These are phyloP conservation scores for Zangia roseola DNA, from an alignment of 768 basidiomycete species.

Conservation along the genomic window DNA sequence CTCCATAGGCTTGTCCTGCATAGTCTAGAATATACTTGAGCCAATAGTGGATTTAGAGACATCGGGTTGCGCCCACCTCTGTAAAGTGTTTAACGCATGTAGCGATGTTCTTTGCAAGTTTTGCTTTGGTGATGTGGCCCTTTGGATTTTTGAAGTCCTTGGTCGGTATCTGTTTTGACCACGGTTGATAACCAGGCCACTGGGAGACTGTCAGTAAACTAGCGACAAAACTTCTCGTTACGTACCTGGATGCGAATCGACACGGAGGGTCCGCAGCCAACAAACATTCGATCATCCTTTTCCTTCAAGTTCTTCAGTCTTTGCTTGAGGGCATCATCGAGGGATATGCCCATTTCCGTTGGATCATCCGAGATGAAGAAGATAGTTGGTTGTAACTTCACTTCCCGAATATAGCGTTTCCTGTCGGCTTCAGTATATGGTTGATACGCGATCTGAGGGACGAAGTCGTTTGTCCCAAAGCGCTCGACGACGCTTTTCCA, in stretches of 20 bases:
- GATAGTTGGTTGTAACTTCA: constrained; percentile 60
- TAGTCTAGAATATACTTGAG: constrained; percentile 39
- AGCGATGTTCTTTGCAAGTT: constrained; percentile 77
- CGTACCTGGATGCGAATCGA: constrained; percentile 75
- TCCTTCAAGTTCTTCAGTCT: constrained; percentile 52
- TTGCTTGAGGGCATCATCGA: constrained; percentile 63
- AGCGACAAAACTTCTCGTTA: neutral
- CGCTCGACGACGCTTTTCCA: constrained; percentile 23
- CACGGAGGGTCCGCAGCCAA: constrained; percentile 73
- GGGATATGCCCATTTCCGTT: constrained; percentile 56
- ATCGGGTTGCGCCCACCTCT: constrained; percentile 36
- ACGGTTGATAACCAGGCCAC: constrained; percentile 81
- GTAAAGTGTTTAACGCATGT: constrained; percentile 74
- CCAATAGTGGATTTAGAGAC: neutral
- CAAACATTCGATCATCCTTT: constrained; percentile 67
- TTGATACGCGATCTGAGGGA: constrained; percentile 71
- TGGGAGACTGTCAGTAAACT: constrained; percentile 26
- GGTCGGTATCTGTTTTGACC: constrained; percentile 82
- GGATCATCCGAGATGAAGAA: constrained; percentile 57
- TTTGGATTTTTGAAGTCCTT: constrained; percentile 79
- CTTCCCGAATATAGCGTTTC: constrained; percentile 73
- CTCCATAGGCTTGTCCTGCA: constrained; percentile 52
- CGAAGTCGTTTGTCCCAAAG: constrained; percentile 44
- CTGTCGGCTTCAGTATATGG: constrained; percentile 77
- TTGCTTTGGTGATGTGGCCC: constrained; percentile 70